Evolutionary conservation across 75 land plant genomes (phyloP), one percentile per base, ranked within the genome.

Genomic region (Azolla pinnata): DNA sequence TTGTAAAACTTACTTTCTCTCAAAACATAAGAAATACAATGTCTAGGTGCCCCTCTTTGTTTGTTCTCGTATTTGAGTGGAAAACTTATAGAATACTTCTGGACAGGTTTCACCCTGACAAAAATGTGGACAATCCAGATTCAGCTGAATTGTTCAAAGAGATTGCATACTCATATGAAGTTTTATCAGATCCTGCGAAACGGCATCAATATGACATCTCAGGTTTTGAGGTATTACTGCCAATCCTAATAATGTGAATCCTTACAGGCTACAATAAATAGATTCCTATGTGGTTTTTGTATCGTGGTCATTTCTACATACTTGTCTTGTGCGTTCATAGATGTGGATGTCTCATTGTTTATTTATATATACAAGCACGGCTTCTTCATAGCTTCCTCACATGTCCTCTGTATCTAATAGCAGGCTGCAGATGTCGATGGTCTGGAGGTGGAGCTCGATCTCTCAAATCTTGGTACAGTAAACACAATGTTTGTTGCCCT

Each of bases 401-500:
- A 8, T 14, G 7, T 7, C 42, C 14, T 38, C 14, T 14, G 7
- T 38, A 7, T 38, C 14, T 8, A 8, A 14, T 14, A 14, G 16
- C 63, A 92, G 98, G 98, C 96, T 61, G 67, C 88, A 33, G 98
- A 92, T 58, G 40, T 65, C 54, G 99, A 89, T 16, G 75, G 85
- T 51, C 74, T 88, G 84, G 98, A 93, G 56, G 81, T 93, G 99
- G 99, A 93, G 71, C 71, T 93, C 60, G 99, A 93, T 68, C 81
- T 93, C 56, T 89, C 99, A 38, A 93, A 86, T 49, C 76, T 93
- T 24, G 90, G 99, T 51, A 93, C 99, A 31, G 85, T 93, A 46
- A 89, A 88, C 54, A 95, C 99, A 27, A 76, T 95, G 90, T 95
- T 95, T 77, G 99, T 90, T 1, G 99, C 99, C 29, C 67, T 95